Percentiles rank a stretch among this genome's conserved stretches.
Evolutionary conservation across 306 rosid species (phyloP).

Genomic region (Argentina anserina): DNA sequence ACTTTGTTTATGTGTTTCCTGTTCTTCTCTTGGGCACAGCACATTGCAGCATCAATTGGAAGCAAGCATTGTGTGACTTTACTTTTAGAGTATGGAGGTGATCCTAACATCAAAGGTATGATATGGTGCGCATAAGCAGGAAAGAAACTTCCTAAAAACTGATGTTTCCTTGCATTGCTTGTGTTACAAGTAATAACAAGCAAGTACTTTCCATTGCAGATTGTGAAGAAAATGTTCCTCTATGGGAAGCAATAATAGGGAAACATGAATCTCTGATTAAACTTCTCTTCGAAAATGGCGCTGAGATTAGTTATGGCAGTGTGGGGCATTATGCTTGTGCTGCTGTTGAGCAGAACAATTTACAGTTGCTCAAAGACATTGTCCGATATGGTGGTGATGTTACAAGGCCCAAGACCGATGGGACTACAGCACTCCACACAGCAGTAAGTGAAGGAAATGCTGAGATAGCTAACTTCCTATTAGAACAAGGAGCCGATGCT

Average conservation of each 20-base stretch:
- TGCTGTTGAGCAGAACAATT: slow-evolving; percentile 45
- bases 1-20: background rate
- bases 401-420: slow-evolving; percentile 32
- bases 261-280: slow-evolving; percentile 37
- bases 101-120: slow-evolving; percentile 61
- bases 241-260: slow-evolving; percentile 53
- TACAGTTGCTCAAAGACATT: slow-evolving; percentile 47
- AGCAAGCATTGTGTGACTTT: slow-evolving; percentile 39
- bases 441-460: slow-evolving; percentile 54
- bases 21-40: slow-evolving; percentile 39
- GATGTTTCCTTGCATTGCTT: background rate
- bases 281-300: slow-evolving; percentile 51
- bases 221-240: slow-evolving; percentile 49
- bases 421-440: slow-evolving; percentile 50
- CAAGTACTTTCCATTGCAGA: slow-evolving; percentile 34
- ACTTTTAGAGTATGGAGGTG: slow-evolving; percentile 56
- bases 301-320: slow-evolving; percentile 27
- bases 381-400: slow-evolving; percentile 36
- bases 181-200: background rate
- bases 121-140: background rate
- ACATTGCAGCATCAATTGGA: slow-evolving; percentile 63
- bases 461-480: slow-evolving; percentile 45
- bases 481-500: slow-evolving; percentile 49
- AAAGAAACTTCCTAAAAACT: background rate
- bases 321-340: slow-evolving; percentile 40